Evolutionary conservation across 2,329 filamentous ascomycete genomes (phyloP), one percentile per base, ranked within the genome.

Genomic region (Paecilomyces sp.): DNA sequence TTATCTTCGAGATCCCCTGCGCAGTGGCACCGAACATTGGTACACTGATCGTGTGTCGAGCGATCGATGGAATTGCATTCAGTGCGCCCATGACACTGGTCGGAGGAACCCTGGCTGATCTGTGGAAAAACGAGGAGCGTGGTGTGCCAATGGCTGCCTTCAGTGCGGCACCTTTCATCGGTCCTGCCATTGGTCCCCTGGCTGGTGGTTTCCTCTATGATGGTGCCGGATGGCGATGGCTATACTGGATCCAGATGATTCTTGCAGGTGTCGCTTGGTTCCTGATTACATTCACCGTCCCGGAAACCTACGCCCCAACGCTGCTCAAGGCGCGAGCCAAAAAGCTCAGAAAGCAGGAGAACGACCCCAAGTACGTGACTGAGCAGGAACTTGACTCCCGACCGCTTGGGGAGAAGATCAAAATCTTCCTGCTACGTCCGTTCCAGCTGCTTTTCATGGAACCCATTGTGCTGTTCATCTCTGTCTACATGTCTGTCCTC

Each of bases 131-230:
- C 56, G 90, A 94, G 71, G 90, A 95, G 75, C 83, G 91, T 57
- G 91, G 90, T 68, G 88, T 94, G 1, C 89, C 91, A 18, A 94
- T 95, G 90, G 90, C 90, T 2, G 88, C 89, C 15, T 95, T 94
- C 73, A 88, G 85, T 12, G 90, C 90, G 2, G 90, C 90, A 0
- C 91, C 91, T 0, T 94, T 94, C 70, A 82, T 93, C 53, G 91
- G 91, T 0, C 91, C 91, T 55, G 90, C 89, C 1, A 87, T 90
- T 64, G 88, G 88, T 62, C 88, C 89, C 7, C 81, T 96, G 0
- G 82, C 88, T 6, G 92, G 91, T 64, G 91, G 90, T 11, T 95
- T 86, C 70, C 79, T 94, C 1, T 82, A 83, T 7, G 88, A 92
- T 65, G 83, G 83, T 0, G 76, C 80, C 0, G 88, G 88, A 41